Base-by-base conservation (phyloP, 495 filamentous ascomycete genomes). In the Hypoxylon cercidicola region DNA sequence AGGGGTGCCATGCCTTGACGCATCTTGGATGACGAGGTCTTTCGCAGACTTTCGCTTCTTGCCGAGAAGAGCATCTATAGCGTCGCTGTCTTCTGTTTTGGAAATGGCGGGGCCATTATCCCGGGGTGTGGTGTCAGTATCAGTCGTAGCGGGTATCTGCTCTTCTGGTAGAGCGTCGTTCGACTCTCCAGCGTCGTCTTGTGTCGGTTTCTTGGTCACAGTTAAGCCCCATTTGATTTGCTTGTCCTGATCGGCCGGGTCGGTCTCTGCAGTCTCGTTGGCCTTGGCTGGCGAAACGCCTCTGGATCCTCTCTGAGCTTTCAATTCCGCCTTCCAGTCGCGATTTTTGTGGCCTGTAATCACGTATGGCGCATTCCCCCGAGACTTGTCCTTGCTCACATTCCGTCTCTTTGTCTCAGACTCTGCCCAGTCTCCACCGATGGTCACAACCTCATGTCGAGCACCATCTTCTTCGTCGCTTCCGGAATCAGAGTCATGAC, bases 1-100 rank as follows among this genome's bases (percentile, higher is more conserved):
- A 4, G 66, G 44, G 10, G 66, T 72, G 43, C 44, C 62, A 8
- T 47, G 79, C 52, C 74, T 69, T 16, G 76, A 69, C n/a, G 45
- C 64, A n/a, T 40, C 44, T 51, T 68, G 48, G 52, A 71, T 71
- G 20, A 70, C 39, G 13, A 72, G 62, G 6, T 69, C 59, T 32
- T 67, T 68, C 2, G 53, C 41, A 13, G 60, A 61, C 11, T 72
- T 72, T 47, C 69, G 62, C 0, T 83, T 81, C 30, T 84, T 77
- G 48, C 85, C 89, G 35, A 94, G 78, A 15, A 99, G 84, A 32
- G 93, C 92, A 39, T 89, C 86, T 40, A 99, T 75, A 3, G 95
- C 95, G 50, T 89, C 82, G 58, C 94, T 86, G 54, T 97, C 94
- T 37, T 87, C 85, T 19, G 86, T 88, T 51, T 73, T 73, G 5